Base-by-base conservation (phyloP, 495 filamentous ascomycete species). In the Penicillium samsonianum region DNA sequence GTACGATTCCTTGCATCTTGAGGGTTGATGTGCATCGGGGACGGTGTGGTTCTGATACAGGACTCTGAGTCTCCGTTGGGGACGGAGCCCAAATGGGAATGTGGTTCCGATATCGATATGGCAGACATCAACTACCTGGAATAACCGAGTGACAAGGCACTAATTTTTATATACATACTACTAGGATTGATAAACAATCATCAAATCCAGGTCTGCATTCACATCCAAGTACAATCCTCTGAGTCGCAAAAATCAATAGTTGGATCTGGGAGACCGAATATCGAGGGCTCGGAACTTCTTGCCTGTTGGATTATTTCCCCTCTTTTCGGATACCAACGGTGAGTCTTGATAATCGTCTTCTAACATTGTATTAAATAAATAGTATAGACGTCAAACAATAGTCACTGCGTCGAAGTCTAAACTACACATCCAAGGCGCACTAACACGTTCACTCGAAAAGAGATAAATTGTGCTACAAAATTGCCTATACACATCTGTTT, bases 221-320 rank as follows among this genome's bases (percentile, higher is more conserved):
- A 10, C 10, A 31, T 11, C 10, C 2, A 31, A 10, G 28, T 11
- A 10, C 0, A 31, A 31, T 31, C 9, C 11, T 31, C 30, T 31
- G 10, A 9, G 2, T 12, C 28, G 30, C 30, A 31, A 31, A 10
- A 12, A 31, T 9, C 28, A 31, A 11, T 31, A 2, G 31, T 35
- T 16, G 11, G 31, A 14, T 35, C 31, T 33, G 10, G 14, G 12
- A 14, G 31, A 35, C 10, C 11, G 12, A 35, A 35, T 14, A 14
- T 37, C 5, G 14, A 11, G 9, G 23, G 9, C 25, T 23, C 50
- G 50, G 50, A 53, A 33, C 50, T 43, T 31, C 50, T 44, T 53
- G 17, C 50, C 33, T 30, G 4, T 52, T 16, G 5, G 37, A 19
- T 17, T 52, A 22, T 53, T 26, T 8, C 38, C n/a, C 25, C 23